Conservation (phyloP, 2,329 filamentous ascomycete genomes). For the Penicillium rolfsii region DNA sequence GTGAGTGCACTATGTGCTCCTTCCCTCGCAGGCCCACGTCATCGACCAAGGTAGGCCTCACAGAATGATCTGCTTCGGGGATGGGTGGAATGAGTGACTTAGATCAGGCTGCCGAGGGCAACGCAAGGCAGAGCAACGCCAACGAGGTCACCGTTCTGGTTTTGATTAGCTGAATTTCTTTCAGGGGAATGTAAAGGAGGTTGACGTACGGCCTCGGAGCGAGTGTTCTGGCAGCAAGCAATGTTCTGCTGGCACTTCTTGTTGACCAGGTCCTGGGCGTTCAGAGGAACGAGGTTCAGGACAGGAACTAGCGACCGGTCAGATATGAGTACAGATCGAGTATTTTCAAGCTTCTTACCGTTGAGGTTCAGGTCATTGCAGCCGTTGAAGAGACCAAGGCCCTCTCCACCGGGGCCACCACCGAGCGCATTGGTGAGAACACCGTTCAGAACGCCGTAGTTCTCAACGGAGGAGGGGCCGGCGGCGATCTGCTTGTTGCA, state of each 20-base stretch:
- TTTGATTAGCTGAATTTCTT: constrained; percentile 8
- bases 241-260: constrained; percentile 38
- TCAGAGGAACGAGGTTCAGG: constrained; percentile 18
- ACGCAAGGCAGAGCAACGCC: constrained; percentile 38
- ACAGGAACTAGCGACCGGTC: neutral
- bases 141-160: constrained; percentile 33
- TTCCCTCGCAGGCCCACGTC: constrained; percentile 2
- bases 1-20: constrained; percentile 3
- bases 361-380: constrained; percentile 37
- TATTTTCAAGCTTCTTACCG: constrained; percentile 22
- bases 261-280: constrained; percentile 29
- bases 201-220: constrained; percentile 27
- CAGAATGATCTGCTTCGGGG: neutral
- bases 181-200: no score
- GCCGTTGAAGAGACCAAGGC: constrained; percentile 37
- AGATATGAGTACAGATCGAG: neutral
- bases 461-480: constrained; percentile 23
- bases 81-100: constrained; percentile 17
- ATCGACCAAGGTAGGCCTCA: constrained; percentile 7
- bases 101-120: constrained; percentile 36
- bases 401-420: constrained; percentile 29
- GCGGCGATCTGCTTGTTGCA: constrained; percentile 37
- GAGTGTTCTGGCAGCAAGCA: constrained; percentile 37
- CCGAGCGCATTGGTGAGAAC: constrained; percentile 33
- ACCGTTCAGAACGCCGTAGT: constrained; percentile 29